Evolutionary conservation across 208 protist species (phyloP).

Genomic region (Trypanosoma cruzi): DNA sequence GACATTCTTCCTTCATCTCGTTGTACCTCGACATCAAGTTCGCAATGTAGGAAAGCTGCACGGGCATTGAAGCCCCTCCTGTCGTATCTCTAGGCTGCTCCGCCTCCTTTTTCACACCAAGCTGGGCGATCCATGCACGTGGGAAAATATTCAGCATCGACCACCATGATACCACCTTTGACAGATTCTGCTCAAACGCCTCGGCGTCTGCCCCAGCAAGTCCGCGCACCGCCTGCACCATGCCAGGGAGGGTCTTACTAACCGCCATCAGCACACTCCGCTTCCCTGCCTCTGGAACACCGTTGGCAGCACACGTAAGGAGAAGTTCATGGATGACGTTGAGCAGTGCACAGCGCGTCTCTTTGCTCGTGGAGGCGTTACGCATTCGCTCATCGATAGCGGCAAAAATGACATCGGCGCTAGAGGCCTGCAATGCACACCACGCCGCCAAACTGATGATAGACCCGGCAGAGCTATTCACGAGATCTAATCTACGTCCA

Average conservation of each 20-base stretch:
- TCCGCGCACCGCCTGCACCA: constrained; percentile 44
- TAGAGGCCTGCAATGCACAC: constrained; percentile 83
- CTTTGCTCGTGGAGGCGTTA: constrained; percentile 40
- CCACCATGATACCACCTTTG: constrained; percentile 78
- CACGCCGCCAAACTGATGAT: constrained; percentile 86
- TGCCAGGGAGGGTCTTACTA: constrained; percentile 44
- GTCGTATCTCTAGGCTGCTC: constrained; percentile 18
- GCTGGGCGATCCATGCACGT: constrained; percentile 58
- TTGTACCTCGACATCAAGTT: constrained; percentile 63
- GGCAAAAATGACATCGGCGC: constrained; percentile 65
- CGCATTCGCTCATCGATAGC: constrained; percentile 63
- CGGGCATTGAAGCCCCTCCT: constrained; percentile 28
- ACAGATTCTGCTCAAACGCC: constrained; percentile 42
- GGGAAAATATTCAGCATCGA: constrained; percentile 79
- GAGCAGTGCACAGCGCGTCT: constrained; percentile 58
- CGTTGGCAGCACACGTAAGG: constrained; percentile 67
- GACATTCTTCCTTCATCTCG: constrained; percentile 65
- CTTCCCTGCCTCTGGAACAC: constrained; percentile 62
- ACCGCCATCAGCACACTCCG: constrained; percentile 62
- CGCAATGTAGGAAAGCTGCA: constrained; percentile 44
- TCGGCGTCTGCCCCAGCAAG: constrained; percentile 29
- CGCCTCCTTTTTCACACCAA: constrained; percentile 35
- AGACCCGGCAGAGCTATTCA: constrained; percentile 67
- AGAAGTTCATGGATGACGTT: constrained; percentile 89
- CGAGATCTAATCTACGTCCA: constrained; percentile 63